phyloP scores from a whole-genome alignment of 2,329 filamentous ascomycete species.

The Neonectria faginata region DNA sequence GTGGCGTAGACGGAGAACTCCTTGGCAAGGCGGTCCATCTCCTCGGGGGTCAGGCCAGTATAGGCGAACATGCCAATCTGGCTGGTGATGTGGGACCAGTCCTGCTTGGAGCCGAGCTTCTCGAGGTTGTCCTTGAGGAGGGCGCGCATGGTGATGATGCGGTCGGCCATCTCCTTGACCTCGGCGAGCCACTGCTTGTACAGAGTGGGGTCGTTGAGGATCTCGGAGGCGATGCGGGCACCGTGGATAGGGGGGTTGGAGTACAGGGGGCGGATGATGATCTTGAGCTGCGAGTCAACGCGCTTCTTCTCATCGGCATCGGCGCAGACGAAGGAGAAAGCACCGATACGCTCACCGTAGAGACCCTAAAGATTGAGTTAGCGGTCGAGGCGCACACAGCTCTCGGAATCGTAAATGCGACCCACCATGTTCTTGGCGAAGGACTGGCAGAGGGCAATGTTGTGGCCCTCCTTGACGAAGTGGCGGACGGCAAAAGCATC shows the following conservation, averaged over 20 bases:
- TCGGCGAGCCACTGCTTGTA: slow-evolving; percentile 96
- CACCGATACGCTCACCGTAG: slow-evolving; percentile 97
- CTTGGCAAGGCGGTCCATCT: slow-evolving; percentile 92
- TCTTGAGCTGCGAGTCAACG: slow-evolving; percentile 98
- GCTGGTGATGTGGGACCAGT: slow-evolving; percentile 98
- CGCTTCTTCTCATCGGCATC: slow-evolving; percentile 93
- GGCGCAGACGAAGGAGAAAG: slow-evolving; percentile 91
- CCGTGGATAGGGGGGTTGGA: slow-evolving; percentile 98
- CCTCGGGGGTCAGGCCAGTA: slow-evolving; percentile 89
- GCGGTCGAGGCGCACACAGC: not conserved
- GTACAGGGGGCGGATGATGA: slow-evolving; percentile 95
- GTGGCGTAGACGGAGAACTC: slow-evolving; percentile 98
- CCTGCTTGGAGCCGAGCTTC: slow-evolving; percentile 93
- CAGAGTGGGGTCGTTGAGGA: slow-evolving; percentile 85
- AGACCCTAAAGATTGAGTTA: slow-evolving; percentile 72
- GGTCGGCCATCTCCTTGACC: slow-evolving; percentile 98
- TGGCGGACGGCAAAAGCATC: slow-evolving; percentile 94
- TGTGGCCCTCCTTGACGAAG: slow-evolving; percentile 93
- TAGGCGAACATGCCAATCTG: slow-evolving; percentile 99
- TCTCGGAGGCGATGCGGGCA: slow-evolving; percentile 91
- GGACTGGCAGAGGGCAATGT: slow-evolving; percentile 88
- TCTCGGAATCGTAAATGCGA: slow-evolving; percentile 5
- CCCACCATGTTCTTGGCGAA: slow-evolving; percentile 99
- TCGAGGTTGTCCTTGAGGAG: slow-evolving; percentile 95
- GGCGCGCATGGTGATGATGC: slow-evolving; percentile 98